A percentile compares a stretch with the other conserved stretches of the same genome.
These are phyloP conservation scores for Globisporangium irregulare DNA, from an alignment of 352 stramenopile genomes.

Conservation along the genomic window DNA sequence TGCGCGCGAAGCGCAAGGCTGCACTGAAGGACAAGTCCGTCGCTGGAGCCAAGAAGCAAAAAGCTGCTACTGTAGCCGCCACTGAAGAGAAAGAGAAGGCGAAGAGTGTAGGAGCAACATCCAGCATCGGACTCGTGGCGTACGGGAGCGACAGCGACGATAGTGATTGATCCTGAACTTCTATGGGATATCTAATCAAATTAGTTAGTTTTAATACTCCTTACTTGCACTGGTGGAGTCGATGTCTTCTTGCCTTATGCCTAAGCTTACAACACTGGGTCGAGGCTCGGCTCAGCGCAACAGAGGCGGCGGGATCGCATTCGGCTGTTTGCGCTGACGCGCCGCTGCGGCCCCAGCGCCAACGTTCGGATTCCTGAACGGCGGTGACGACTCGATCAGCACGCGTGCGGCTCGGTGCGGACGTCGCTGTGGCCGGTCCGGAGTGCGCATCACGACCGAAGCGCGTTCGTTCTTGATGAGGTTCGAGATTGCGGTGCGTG, in stretches of 20 bases:
- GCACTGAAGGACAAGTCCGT: conserved; percentile 11
- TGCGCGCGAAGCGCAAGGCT: conserved; percentile 58
- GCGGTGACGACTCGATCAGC: conserved; percentile 73
- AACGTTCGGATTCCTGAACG: conserved; percentile 48
- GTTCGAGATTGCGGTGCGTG: conserved; percentile 14
- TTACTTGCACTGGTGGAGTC: not conserved
- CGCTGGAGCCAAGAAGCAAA: conserved; percentile 16
- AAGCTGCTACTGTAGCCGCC: conserved; percentile 11
- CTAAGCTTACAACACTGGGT: not conserved
- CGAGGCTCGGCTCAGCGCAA: conserved; percentile 18
- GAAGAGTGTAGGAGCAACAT: conserved; percentile 11
- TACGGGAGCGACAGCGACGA: conserved; percentile 78
- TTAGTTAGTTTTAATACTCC: not conserved
- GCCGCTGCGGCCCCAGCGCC: conserved; percentile 13
- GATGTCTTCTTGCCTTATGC: not conserved
- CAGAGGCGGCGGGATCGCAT: conserved; percentile 18
- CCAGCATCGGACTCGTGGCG: conserved; percentile 42
- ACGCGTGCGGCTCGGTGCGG: conserved; percentile 40
- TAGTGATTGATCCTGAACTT: conserved; percentile 20
- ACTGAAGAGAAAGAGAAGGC: conserved; percentile 16
- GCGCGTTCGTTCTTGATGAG: conserved; percentile 17
- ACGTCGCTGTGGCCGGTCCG: conserved; percentile 66
- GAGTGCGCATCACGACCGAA: conserved; percentile 69
- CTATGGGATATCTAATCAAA: not conserved
- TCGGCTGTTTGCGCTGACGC: conserved; percentile 22